phyloP scores from a whole-genome alignment of 257 asterid genomes.

The Forsythia viridissima region DNA sequence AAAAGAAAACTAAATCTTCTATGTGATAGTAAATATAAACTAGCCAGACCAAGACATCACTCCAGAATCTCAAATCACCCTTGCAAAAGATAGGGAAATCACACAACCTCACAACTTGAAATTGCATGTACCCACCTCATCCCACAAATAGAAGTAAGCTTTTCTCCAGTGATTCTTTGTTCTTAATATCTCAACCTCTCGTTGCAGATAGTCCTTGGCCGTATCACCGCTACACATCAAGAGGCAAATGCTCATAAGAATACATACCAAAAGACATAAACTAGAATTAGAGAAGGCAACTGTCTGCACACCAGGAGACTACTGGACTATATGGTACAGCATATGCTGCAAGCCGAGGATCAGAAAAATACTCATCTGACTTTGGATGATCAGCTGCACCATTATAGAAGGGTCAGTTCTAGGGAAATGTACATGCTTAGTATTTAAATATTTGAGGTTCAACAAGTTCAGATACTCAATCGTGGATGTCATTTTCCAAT shows the following conservation, averaged over 20 bases:
- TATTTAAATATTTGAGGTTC: conserved; percentile 11
- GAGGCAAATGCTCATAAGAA: conserved; percentile 42
- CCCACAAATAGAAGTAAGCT: conserved; percentile 99
- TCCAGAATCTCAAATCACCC: conserved; percentile 14
- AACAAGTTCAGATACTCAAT: neutral
- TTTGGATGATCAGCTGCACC: conserved; percentile 94
- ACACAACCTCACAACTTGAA: conserved; percentile 15
- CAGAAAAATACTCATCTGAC: conserved; percentile 89
- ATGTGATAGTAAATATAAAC: too few relatives aligned
- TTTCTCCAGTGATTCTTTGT: conserved; percentile 87
- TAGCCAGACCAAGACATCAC: conserved; percentile 6
- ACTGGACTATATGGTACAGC: conserved; percentile 92
- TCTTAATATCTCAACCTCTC: conserved; percentile 83
- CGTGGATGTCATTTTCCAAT: neutral
- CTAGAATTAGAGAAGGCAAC: conserved; percentile 20
- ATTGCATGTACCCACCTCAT: conserved; percentile 72
- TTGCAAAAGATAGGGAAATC: conserved; percentile 17
- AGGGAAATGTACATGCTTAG: conserved; percentile 10
- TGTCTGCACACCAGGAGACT: conserved; percentile 54
- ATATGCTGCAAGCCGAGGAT: conserved; percentile 97
- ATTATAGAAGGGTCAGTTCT: conserved; percentile 9
- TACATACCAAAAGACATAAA: conserved; percentile 26
- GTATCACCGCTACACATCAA: conserved; percentile 68
- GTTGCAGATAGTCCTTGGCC: conserved; percentile 71
- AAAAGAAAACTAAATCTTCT: neutral